A percentile compares a stretch with the other conserved stretches of the same genome.
These are phyloP conservation scores for Suhomyces chickasaworum DNA, from an alignment of 1,139 yeast species.

Conservation along the genomic window DNA sequence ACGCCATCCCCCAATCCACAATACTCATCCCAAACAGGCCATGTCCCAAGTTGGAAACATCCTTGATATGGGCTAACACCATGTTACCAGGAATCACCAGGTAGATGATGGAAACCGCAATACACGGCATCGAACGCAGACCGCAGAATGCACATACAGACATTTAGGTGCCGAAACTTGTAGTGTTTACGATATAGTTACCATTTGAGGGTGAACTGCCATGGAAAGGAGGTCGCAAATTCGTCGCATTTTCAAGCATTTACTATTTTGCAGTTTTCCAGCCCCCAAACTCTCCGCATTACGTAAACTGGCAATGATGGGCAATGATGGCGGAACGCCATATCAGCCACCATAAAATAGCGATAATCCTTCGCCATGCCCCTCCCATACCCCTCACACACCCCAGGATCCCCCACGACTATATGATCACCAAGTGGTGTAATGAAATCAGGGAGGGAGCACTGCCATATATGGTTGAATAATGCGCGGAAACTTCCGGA, in stretches of 20 bases:
- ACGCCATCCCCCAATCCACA: background rate
- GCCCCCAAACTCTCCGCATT: background rate
- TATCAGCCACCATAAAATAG: background rate
- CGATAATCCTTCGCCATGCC: background rate
- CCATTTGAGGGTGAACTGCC: background rate
- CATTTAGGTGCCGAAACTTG: background rate
- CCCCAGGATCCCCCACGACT: background rate
- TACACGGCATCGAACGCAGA: too few relatives aligned
- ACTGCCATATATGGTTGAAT: background rate
- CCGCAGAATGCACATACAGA: too few relatives aligned
- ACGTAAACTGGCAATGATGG: too few relatives aligned
- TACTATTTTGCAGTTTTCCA: background rate
- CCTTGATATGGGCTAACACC: too few relatives aligned
- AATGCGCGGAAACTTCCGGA: constrained; percentile 2
- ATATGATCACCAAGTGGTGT: background rate
- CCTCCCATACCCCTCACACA: background rate
- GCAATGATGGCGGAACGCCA: background rate
- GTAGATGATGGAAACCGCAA: too few relatives aligned
- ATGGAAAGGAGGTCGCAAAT: background rate
- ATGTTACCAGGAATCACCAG: too few relatives aligned
- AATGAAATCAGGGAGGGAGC: background rate
- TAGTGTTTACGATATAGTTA: too few relatives aligned
- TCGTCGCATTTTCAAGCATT: background rate
- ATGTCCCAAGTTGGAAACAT: too few relatives aligned
- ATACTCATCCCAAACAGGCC: too few relatives aligned